Base-by-base conservation (phyloP, 805 yeast species). In the Saccharomycodes ludwigii region DNA sequence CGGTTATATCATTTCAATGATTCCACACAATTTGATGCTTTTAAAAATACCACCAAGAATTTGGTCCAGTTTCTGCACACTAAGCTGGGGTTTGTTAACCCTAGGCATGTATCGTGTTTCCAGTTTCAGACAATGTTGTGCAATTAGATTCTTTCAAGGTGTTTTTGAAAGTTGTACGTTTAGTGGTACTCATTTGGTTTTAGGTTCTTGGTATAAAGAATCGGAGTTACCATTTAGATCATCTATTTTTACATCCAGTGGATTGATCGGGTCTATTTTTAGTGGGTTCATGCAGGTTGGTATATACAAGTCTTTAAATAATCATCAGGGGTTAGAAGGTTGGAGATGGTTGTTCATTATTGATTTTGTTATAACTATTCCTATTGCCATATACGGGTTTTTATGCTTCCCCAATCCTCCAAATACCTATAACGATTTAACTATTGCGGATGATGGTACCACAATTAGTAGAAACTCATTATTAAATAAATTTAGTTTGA, bases 291-390 rank as follows among this genome's bases (percentile, higher is more conserved):
- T 72, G 66, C 77, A 71, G 44, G 63, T 66, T n/a, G 67, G 71
- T 3, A 70, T 71, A 22, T 63, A 61, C 41, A 51, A 47, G 13
- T 59, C 60, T 40, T 55, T 71, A 59, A 48, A 66, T 40, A 66
- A 69, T 33, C 47, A 40, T 14, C 48, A 51, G n/a, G 75, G 75
- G 1, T 47, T 73, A 11, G 60, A 63, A 3, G 80, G 81, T 6
- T 73, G 79, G 79, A 61, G 75, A 48, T 73, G 80, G 80, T 47
- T 73, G n/a, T 75, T 72, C 44, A 68, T 75, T 27, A 69, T 74
- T 38, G 79, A 74, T 50, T 73, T 71, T 40, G 43, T 69, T 20
- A 60, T 73, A 27, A 72, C 80, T 1, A 43, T 73, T 3, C 78
- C 78, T 2, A 66, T 74, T 33, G 66, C 69, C 3, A 22, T 72